Evolutionary conservation across 2,329 filamentous ascomycete species (phyloP).

Genomic region (Trichoderma brevicompactum): DNA sequence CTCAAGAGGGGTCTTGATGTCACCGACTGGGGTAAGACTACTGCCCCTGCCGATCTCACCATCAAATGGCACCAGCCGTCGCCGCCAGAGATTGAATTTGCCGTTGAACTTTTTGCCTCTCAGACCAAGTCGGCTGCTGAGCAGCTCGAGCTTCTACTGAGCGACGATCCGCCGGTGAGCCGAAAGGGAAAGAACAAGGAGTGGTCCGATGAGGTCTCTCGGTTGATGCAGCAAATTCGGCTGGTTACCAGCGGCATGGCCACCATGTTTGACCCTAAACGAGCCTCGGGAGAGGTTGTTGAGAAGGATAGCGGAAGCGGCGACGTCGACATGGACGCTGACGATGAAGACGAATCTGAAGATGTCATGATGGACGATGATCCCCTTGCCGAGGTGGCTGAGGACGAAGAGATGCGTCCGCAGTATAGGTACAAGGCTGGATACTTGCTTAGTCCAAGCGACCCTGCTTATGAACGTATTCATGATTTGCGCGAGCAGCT

Average conservation of each 20-base stretch:
- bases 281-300: constrained; percentile 61
- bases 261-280: constrained; percentile 81
- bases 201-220: constrained; percentile 95
- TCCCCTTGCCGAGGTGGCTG: constrained; percentile 66
- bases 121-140: constrained; percentile 78
- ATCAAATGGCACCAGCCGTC: constrained; percentile 91
- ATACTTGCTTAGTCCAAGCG: constrained; percentile 67
- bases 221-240: constrained; percentile 84
- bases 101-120: constrained; percentile 83
- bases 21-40: constrained; percentile 82
- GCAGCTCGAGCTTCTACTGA: constrained; percentile 78
- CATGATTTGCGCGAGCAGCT: constrained; percentile 81
- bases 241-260: constrained; percentile 91
- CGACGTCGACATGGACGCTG: constrained; percentile 42
- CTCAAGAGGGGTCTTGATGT: constrained; percentile 73
- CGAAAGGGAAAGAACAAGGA: constrained; percentile 96
- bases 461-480: constrained; percentile 71
- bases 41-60: constrained; percentile 73
- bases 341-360: constrained; percentile 56
- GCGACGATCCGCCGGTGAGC: constrained; percentile 79
- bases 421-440: constrained; percentile 89
- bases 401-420: constrained; percentile 81
- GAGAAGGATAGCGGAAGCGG: constrained; percentile 52
- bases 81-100: constrained; percentile 81
- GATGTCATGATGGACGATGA: constrained; percentile 51